phyloP scores from a whole-genome alignment of 148 eudicot species.

The Pouteria glomerata region DNA sequence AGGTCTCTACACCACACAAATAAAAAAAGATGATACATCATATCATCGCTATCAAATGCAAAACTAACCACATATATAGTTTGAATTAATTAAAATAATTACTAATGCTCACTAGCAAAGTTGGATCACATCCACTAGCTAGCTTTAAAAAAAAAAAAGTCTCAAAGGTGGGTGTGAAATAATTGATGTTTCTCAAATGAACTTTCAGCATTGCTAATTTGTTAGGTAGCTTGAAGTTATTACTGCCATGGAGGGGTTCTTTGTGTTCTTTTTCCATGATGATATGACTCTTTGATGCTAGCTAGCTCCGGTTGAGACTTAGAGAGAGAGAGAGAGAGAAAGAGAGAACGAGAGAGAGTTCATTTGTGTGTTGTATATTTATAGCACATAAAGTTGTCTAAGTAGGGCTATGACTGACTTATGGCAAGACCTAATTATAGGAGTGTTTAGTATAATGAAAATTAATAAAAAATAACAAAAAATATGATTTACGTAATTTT shows the following conservation, averaged over 20 bases:
- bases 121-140: constrained; percentile 11
- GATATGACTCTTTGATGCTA: constrained; percentile 11
- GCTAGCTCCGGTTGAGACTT: too few relatives aligned
- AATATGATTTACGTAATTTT: too few relatives aligned
- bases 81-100: background rate
- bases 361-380: constrained; percentile 3
- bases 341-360: too few relatives aligned
- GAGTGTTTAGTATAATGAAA: too few relatives aligned
- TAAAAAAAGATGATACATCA: background rate
- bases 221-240: background rate
- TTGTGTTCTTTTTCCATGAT: background rate
- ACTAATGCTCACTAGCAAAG: background rate
- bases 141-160: too few relatives aligned
- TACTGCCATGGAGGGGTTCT: background rate
- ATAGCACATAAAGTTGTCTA: background rate
- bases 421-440: background rate
- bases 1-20: constrained; percentile 8
- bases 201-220: background rate
- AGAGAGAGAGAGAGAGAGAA: too few relatives aligned
- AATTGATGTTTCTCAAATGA: constrained; percentile 13
- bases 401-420: constrained; percentile 10
- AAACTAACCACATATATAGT: background rate
- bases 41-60: background rate
- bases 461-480: too few relatives aligned
- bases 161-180: constrained; percentile 12